Evolutionary conservation across 2,329 filamentous ascomycete species (phyloP).

Genomic region (Paraphoma chrysanthemicola): DNA sequence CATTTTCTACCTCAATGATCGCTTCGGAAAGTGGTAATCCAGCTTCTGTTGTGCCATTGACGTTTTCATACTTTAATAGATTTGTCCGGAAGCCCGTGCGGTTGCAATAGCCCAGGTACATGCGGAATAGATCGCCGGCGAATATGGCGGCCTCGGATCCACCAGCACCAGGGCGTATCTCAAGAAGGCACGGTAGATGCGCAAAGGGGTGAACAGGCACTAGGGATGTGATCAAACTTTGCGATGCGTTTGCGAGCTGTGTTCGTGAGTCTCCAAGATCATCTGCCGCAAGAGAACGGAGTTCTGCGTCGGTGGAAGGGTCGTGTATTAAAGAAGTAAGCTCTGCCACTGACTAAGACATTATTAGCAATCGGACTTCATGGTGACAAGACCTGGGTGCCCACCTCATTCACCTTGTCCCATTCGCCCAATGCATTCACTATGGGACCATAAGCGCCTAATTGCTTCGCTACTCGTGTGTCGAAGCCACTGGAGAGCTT

Average conservation of each 20-base stretch:
- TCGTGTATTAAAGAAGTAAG: slow-evolving; percentile 80
- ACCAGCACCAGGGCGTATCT: slow-evolving; percentile 90
- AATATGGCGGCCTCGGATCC: slow-evolving; percentile 92
- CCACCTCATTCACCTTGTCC: slow-evolving; percentile 64
- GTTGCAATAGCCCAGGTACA: slow-evolving; percentile 85
- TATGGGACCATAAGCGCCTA: slow-evolving; percentile 62
- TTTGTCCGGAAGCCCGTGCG: slow-evolving; percentile 70
- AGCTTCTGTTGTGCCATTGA: slow-evolving; percentile 66
- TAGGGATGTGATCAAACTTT: slow-evolving; percentile 75
- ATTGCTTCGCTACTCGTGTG: slow-evolving; percentile 61
- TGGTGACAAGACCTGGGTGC: slow-evolving; percentile 13
- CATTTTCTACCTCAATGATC: slow-evolving; percentile 79
- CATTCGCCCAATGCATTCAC: slow-evolving; percentile 62
- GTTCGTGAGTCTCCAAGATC: slow-evolving; percentile 74
- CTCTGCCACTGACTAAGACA: slow-evolving; percentile 65
- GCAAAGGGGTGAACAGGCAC: slow-evolving; percentile 91
- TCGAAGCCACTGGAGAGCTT: slow-evolving; percentile 64
- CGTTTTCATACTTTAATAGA: slow-evolving; percentile 80
- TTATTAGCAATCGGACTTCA: slow-evolving; percentile 6
- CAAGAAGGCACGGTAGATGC: slow-evolving; percentile 85
- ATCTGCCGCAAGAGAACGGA: slow-evolving; percentile 65
- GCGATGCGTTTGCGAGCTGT: slow-evolving; percentile 68
- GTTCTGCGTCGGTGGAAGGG: slow-evolving; percentile 63
- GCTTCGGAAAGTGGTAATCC: slow-evolving; percentile 83
- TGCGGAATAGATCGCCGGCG: slow-evolving; percentile 82